phyloP scores from a whole-genome alignment of 2,329 filamentous ascomycete species.

The Onygenales sp. region DNA sequence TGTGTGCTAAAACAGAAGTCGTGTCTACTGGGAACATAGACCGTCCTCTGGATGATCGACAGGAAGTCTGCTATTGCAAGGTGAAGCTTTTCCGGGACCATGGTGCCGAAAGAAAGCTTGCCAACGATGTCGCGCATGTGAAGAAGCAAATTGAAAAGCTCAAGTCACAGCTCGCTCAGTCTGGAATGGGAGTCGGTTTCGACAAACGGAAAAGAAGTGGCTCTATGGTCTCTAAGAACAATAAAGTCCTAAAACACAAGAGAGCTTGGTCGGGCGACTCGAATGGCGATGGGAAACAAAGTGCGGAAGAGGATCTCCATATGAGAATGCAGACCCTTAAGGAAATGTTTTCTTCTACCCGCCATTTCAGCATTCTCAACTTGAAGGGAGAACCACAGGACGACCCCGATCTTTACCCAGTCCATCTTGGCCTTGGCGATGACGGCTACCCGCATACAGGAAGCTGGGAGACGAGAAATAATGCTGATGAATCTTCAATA shows the following conservation, averaged over 20 bases:
- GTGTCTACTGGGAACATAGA: conserved; percentile 9
- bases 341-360: conserved; percentile 38
- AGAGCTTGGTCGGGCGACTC: conserved; percentile 94
- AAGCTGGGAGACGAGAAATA: conserved; percentile 22
- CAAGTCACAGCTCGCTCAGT: conserved; percentile 82
- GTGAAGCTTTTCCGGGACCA: conserved; percentile 96
- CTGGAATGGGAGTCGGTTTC: conserved; percentile 50
- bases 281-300: conserved; percentile 33
- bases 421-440: conserved; percentile 25
- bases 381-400: conserved; percentile 36
- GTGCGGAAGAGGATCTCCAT: conserved; percentile 36
- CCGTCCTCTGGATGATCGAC: conserved; percentile 3
- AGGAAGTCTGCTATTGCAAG: conserved; percentile 74
- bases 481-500: conserved; percentile 22
- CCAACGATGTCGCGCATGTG: conserved; percentile 88
- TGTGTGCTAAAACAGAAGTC: conserved; percentile 81
- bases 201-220: conserved; percentile 53
- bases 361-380: conserved; percentile 32
- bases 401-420: conserved; percentile 36
- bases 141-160: conserved; percentile 96
- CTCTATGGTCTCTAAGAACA: conserved; percentile 37
- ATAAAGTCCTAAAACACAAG: conserved; percentile 79
- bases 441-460: conserved; percentile 20
- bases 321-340: conserved; percentile 34
- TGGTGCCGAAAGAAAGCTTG: conserved; percentile 86